phyloP scores from a whole-genome alignment of 352 stramenopile genomes.

The Phytopythium mirpurense region DNA sequence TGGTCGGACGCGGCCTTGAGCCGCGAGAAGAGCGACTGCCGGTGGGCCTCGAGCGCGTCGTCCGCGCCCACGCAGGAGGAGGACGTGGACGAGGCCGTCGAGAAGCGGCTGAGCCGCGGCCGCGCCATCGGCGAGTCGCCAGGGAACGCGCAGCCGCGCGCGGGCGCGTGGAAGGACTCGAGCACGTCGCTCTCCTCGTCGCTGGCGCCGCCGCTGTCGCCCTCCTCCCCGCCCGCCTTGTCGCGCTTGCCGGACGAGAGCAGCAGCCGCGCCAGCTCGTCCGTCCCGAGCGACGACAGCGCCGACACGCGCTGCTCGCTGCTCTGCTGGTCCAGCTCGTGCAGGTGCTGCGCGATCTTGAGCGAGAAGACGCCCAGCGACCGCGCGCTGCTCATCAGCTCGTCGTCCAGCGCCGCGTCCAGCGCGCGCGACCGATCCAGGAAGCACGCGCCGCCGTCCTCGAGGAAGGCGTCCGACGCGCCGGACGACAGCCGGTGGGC shows the following conservation, averaged over 20 bases:
- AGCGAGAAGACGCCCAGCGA: conserved; percentile 19
- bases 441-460: neutral
- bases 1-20: conserved; percentile 32
- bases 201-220: neutral
- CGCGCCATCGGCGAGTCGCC: conserved; percentile 6
- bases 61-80: conserved; percentile 19
- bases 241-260: neutral
- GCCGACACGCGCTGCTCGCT: conserved; percentile 1
- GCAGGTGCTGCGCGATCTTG: conserved; percentile 14
- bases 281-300: conserved; percentile 12
- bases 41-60: conserved; percentile 23
- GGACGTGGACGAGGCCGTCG: conserved; percentile 17
- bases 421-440: neutral
- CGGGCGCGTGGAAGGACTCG: conserved; percentile 11
- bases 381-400: conserved; percentile 11
- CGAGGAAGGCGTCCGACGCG: neutral
- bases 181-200: conserved; percentile 12
- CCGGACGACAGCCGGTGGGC: neutral
- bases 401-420: neutral
- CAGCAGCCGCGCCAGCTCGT: conserved; percentile 4
- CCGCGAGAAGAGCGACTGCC: conserved; percentile 28
- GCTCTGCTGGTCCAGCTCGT: conserved; percentile 6
- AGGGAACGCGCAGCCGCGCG: neutral
- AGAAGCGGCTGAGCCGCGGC: conserved; percentile 19
- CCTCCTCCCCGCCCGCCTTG: neutral